Evolutionary conservation across 169 alveolate species (phyloP), one percentile per base, ranked within the genome.

Genomic region (Eimeria praecox): DNA sequence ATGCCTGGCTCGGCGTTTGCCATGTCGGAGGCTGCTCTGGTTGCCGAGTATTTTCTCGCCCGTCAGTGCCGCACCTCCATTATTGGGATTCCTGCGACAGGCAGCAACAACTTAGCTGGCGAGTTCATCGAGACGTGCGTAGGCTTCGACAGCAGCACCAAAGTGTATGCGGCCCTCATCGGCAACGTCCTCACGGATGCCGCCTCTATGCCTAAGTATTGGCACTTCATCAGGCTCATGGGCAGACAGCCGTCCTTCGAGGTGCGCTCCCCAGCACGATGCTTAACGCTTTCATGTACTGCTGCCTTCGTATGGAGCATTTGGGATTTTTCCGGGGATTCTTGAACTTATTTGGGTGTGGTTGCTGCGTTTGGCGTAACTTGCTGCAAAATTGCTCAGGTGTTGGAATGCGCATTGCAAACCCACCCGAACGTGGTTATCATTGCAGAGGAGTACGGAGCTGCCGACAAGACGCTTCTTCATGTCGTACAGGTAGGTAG

Each of bases 151-250:
- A 97, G 99, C 85, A 99, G 99, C 90, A 98, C 99, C 14, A 99
- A 99, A 97, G 96, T 95, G 75, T 99, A 99, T 96, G 99, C 99
- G 78, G 98, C 99, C 46, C 97, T 99, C 92, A 98, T 99, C 35
- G 99, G 99, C 93, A 99, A 99, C 97, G 99, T 99, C 44, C 98
- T 99, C 89, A 99, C 99, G 83, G 99, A 99, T 96, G 99, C 99
- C 35, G 99, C 99, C 4, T 98, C 99, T 42, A 99, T 99, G 98
- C 99, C 99, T 22, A 99, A 99, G 97, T 99, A 99, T 96, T 99
- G 99, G 99, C 99, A 99, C 93, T 99, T 99, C 96, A 98, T 99
- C 77, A 98, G 99, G 96, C 97, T 99, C 83, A 98, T 99, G 99
- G 99, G 99, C 91, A 97, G 99, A 91, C 99, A 99, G 95, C 97